Evolutionary conservation across 2,329 filamentous ascomycete species (phyloP), one percentile per base, ranked within the genome.

Genomic region (Pseudogymnoascus sp.): DNA sequence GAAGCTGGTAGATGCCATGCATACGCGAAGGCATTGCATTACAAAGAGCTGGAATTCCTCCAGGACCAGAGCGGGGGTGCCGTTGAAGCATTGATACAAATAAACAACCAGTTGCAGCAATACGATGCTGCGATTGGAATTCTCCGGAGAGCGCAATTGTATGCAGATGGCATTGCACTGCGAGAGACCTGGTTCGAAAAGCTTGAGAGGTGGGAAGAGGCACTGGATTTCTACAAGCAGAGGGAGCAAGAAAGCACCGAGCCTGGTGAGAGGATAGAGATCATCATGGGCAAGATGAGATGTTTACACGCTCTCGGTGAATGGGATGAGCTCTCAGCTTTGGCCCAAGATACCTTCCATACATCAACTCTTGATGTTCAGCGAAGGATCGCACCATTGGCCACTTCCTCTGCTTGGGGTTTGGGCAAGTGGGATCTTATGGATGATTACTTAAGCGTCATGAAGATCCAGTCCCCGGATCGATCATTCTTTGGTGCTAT

Each of bases 121-220:
- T 97, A 95, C 6, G 95, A 99, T 76, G 96, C 95, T 34, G 96
- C 95, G 45, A 97, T 99, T 69, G 95, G 95, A 75, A 99, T 99
- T 66, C 81, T 99, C 64, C 87, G 95, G 61, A 96, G 96, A 77
- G 95, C 95, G 7, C 95, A 99, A 75, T 86, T 91, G 47, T 99
- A 97, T 75, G 90, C 91, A 69, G 95, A 99, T 72, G 85, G 85
- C 12, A 96, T 99, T 31, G 91, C 96, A 72, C 82, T 99, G 60
- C 91, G 96, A 65, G 95, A 99, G 77, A 97, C 93, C 0, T 99
- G 95, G 95, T 99, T 97, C 69, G 96, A 99, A 76, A 97, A 97
- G 78, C 79, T 99, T 59, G 92, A 97, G 75, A 87, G 95, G 65
- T 99, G 96, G 96, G 96, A 99, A 68, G 96, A 99, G 76, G 95